Evolutionary conservation across 257 asterid species (phyloP), one percentile per base, ranked within the genome.

Genomic region (Solanum virginianum): DNA sequence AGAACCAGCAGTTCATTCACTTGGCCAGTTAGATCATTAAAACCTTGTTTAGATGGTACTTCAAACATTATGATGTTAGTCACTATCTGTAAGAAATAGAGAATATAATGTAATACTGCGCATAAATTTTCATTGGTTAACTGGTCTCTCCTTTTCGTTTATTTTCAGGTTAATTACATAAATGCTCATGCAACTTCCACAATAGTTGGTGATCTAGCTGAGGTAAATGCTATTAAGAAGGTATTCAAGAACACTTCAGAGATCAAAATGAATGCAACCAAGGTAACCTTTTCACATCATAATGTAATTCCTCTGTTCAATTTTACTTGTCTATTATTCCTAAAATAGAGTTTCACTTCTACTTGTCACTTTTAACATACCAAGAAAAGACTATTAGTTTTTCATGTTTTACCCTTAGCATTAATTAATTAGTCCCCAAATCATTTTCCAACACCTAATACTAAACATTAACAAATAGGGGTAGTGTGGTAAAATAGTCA

Each of bases 161-260:
- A 49, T 81, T 90, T 85, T 89, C 95, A 95, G 99, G 99, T 95
- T 81, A 94, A 95, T 89, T 95, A 94, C 91, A 95, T 95, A 72
- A 95, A 95, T 85, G 98, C 98, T 57, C 99, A 95, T 88, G 99
- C 99, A 74, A 95, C 99, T 86, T 95, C 99, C 75, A 95, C 98
- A 49, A 11, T 95, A 65, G 99, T 94, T 22, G 99, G 99, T 86
- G 99, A 95, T 88, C 88, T 95, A 62, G 98, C 99, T 10, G 99
- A 95, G 94, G 89, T 95, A 82, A 95, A 95, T 63, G 99, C 99
- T 81, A 81, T 95, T 85, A 95, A 94, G 92, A 94, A 95, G 93
- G 99, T 95, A 29, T 95, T 95, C 94, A 95, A 91, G 92, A 88
- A 89, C 91, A 90, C 97, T 47, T 88, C 93, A 45, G 95, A 60